Evolutionary conservation across 2,329 filamentous ascomycete species (phyloP), one percentile per base, ranked within the genome.

Genomic region (Rhinocladiella mackenziei): DNA sequence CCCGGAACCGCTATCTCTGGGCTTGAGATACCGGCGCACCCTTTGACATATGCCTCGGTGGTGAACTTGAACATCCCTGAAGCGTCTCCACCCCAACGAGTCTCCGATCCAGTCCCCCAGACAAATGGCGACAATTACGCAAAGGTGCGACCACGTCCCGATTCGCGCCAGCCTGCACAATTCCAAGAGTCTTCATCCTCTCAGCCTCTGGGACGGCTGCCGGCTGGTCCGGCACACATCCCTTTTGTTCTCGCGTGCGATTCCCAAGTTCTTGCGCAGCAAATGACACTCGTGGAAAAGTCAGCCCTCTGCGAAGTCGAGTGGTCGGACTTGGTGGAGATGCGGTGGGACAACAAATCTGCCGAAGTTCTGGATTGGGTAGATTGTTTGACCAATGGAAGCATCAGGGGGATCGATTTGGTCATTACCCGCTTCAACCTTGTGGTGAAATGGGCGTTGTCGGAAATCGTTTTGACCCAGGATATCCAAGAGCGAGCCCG

Each of bases 391-490:
- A 67, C 71, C 32, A 67, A 70, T 9, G 71, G 75, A 31, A 73
- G 71, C 14, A 48, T 54, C 25, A 71, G 69, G 35, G 80, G 80
- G 20, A 77, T 83, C 31, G 80, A 83, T 49, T 66, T 83, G 25
- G 78, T 82, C 48, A 80, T 81, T 37, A 77, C 78, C 17, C 76
- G 80, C 18, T 83, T 83, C 67, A 83, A 83, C 51, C 66, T 83
- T 3, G 76, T 82, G 51, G 78, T 81, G 48, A 82, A 82, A 64
- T 83, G 80, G 80, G 73, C 73, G 6, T 65, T 81, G 8, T 83
- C 79, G 0, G 78, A 83, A 56, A 73, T 78, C 50, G 64, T 83
- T 8, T 69, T 83, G 13, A 82, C 78, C 0, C 70, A 72, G 23
- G 68, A 73, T 38, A 67, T 76, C 5, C 65, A 75, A 18, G 78